These are phyloP conservation scores for Nitzschia sp. DNA, from an alignment of 108 stramenopile genomes.

Conservation along the genomic window DNA sequence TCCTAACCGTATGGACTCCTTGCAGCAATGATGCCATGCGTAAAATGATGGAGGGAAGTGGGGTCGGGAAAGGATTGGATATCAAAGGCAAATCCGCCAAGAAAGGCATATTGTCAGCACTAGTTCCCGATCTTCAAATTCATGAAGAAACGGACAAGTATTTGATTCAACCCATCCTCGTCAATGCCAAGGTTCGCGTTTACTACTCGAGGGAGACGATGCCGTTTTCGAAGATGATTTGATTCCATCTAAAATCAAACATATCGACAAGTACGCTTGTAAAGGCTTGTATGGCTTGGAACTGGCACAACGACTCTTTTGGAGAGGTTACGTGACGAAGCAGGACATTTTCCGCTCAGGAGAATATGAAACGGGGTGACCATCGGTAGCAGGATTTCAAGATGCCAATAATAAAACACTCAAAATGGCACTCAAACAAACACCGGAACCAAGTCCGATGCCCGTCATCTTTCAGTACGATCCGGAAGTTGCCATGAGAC, in stretches of 20 bases:
- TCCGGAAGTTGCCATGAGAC: constrained; percentile 51
- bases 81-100: constrained; percentile 82
- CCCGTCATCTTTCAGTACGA: constrained; percentile 59
- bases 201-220: constrained; percentile 57
- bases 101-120: constrained; percentile 52
- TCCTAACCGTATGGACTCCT: constrained; percentile 78
- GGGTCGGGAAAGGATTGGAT: constrained; percentile 75
- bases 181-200: constrained; percentile 49
- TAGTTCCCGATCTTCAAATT: constrained; percentile 76
- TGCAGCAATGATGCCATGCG: constrained; percentile 64
- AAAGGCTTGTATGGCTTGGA: constrained; percentile 55
- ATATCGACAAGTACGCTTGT: constrained; percentile 50
- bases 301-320: constrained; percentile 66
- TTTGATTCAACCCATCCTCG: constrained; percentile 44
- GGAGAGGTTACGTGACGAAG: constrained; percentile 57
- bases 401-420: constrained; percentile 67
- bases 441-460: constrained; percentile 42
- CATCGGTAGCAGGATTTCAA: constrained; percentile 60
- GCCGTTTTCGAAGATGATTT: constrained; percentile 24
- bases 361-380: constrained; percentile 64
- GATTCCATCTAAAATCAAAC: constrained; percentile 33
- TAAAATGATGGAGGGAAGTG: constrained; percentile 70
- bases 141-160: constrained; percentile 54
- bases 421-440: constrained; percentile 35
- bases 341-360: constrained; percentile 52